Evolutionary conservation across 2,329 filamentous ascomycete species (phyloP).

Genomic region (Exophiala alcalophila): DNA sequence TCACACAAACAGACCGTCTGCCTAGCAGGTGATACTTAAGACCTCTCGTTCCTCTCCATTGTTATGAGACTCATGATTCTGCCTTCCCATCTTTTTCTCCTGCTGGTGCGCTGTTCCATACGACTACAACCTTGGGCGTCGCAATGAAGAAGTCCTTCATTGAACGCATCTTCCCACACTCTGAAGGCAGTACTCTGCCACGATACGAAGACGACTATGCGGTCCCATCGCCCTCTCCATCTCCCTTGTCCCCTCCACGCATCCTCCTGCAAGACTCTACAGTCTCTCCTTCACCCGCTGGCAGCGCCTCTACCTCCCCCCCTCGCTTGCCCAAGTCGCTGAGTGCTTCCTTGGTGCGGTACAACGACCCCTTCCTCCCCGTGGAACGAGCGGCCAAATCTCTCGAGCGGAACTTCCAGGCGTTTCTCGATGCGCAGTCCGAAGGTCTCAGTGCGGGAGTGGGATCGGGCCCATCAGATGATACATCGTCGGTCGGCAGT

Average conservation of each 20-base stretch:
- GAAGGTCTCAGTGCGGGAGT: constrained; percentile 55
- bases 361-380: constrained; percentile 45
- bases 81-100: too few species aligned
- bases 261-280: constrained; percentile 20
- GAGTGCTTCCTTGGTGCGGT: constrained; percentile 24
- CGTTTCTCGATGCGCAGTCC: constrained; percentile 59
- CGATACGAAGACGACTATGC: constrained; percentile 21
- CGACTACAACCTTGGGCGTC: neutral
- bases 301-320: constrained; percentile 4
- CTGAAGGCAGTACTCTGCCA: constrained; percentile 14
- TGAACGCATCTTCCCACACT: constrained; percentile 29
- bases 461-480: constrained; percentile 39
- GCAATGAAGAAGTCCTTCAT: constrained; percentile 31
- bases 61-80: too few species aligned
- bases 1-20: too few species aligned
- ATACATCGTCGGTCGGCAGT: constrained; percentile 48
- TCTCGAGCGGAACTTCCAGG: constrained; percentile 57
- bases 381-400: constrained; percentile 53
- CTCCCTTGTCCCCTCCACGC: constrained; percentile 11
- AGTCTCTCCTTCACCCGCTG: constrained; percentile 2
- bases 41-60: too few species aligned
- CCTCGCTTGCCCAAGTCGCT: constrained; percentile 9
- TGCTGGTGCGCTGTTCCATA: too few species aligned
- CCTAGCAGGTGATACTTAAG: too few species aligned
- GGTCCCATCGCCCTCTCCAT: constrained; percentile 3